These are phyloP conservation scores for Marasmius sp. DNA, from an alignment of 1,284 basidiomycete genomes.

Conservation along the genomic window DNA sequence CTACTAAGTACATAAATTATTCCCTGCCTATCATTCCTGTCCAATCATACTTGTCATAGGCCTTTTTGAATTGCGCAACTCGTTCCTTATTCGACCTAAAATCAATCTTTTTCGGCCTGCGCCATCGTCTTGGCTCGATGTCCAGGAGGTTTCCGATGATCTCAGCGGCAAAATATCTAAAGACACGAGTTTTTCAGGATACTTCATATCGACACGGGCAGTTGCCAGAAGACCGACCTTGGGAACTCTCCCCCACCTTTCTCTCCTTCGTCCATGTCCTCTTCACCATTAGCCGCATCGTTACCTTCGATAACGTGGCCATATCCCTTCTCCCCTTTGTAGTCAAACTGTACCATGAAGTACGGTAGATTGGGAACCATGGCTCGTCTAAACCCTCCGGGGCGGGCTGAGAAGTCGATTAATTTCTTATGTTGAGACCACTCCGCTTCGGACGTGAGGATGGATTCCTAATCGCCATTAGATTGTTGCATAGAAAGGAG, in stretches of 20 bases:
- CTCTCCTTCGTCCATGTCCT: slow-evolving; percentile 80
- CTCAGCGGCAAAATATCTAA: slow-evolving; percentile 91
- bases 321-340: slow-evolving; percentile 96
- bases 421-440: slow-evolving; percentile 98
- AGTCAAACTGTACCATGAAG: slow-evolving; percentile 98
- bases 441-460: slow-evolving; percentile 88
- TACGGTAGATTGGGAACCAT: slow-evolving; percentile 98
- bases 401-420: slow-evolving; percentile 87
- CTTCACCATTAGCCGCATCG: slow-evolving; percentile 64
- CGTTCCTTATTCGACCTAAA: slow-evolving; percentile 69
- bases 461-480: slow-evolving; percentile 69
- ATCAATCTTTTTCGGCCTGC: slow-evolving; percentile 77
- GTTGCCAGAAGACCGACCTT: slow-evolving; percentile 48
- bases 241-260: slow-evolving; percentile 90
- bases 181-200: background rate
- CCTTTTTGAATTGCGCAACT: slow-evolving; percentile 64
- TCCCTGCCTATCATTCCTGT: slow-evolving; percentile 62
- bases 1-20: slow-evolving; percentile 8
- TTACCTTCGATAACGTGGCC: slow-evolving; percentile 96
- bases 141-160: slow-evolving; percentile 93
- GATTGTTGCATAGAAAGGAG: background rate
- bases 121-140: slow-evolving; percentile 86
- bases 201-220: too few relatives aligned
- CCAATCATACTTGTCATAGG: slow-evolving; percentile 78
- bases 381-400: slow-evolving; percentile 87